A percentile compares a stretch with the other conserved stretches of the same genome.
phyloP scores from a whole-genome alignment of 108 stramenopile genomes.

The Fistulifera pelliculosa region DNA sequence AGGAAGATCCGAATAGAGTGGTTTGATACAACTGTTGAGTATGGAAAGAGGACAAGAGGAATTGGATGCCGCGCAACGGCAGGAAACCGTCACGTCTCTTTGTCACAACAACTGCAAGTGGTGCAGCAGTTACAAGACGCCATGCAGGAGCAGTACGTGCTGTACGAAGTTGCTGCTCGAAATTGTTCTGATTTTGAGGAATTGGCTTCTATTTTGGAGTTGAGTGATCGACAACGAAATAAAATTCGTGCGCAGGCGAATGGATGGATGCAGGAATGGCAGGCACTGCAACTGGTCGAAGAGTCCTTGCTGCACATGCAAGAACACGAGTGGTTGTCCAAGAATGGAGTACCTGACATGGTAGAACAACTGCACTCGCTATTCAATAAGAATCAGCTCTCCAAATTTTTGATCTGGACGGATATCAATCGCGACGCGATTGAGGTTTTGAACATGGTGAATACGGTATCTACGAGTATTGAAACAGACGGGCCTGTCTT shows the following conservation, averaged over 20 bases:
- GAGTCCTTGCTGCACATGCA: constrained; percentile 50
- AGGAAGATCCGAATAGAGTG: constrained; percentile 4
- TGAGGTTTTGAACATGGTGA: constrained; percentile 69
- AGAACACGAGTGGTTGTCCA: constrained; percentile 66
- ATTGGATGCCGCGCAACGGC: constrained; percentile 46
- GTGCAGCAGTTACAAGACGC: constrained; percentile 52
- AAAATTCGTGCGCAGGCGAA: constrained; percentile 25
- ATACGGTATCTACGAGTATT: constrained; percentile 26
- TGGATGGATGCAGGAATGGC: constrained; percentile 47
- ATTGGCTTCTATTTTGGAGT: constrained; percentile 43
- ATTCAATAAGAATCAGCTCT: constrained; percentile 72
- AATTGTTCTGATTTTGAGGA: constrained; percentile 37
- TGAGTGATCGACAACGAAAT: constrained; percentile 42
- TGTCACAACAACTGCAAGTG: constrained; percentile 71
- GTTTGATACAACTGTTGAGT: constrained; percentile 53
- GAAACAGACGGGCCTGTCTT: constrained; percentile 48
- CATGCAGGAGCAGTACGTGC: constrained; percentile 58
- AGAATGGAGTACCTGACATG: constrained; percentile 63
- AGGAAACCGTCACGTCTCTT: constrained; percentile 43
- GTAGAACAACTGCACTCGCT: constrained; percentile 63
- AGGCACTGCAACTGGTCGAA: constrained; percentile 53
- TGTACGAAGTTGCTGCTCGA: constrained; percentile 14
- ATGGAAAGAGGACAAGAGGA: constrained; percentile 84
- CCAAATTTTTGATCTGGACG: constrained; percentile 79
- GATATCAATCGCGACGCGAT: constrained; percentile 82